Evolutionary conservation across 2,329 filamentous ascomycete genomes (phyloP).

Genomic region (Xylariaceae sp.): DNA sequence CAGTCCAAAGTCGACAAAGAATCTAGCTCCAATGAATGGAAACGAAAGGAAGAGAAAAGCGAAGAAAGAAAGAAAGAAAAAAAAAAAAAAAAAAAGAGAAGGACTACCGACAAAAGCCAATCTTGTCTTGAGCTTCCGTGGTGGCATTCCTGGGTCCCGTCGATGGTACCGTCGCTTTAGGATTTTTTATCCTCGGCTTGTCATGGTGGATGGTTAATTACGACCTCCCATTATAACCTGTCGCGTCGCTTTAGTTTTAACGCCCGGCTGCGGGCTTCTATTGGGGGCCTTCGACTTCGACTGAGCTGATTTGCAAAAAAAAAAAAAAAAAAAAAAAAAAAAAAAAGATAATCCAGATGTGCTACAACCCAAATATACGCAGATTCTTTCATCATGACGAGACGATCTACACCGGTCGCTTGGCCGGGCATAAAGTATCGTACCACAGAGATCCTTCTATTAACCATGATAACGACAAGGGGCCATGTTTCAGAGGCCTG

Average conservation of each 20-base stretch:
- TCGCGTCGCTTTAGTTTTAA: constrained; percentile 2
- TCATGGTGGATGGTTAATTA: not conserved
- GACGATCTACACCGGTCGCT: not conserved
- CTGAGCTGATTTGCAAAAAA: too few relatives aligned
- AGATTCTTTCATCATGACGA: not conserved
- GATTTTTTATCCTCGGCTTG: not conserved
- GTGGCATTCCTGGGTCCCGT: constrained; percentile 10
- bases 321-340: too few relatives aligned
- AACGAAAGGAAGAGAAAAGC: not conserved
- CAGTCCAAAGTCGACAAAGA: not conserved
- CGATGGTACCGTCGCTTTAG: not conserved
- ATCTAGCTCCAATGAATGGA: not conserved
- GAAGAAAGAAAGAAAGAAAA: not conserved
- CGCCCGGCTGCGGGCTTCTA: not conserved
- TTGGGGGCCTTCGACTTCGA: not conserved
- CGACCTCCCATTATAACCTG: not conserved
- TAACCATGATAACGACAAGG: not conserved
- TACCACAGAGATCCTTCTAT: not conserved
- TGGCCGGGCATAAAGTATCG: not conserved
- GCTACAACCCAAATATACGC: not conserved
- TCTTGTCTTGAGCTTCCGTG: not conserved
- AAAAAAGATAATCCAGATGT: not conserved
- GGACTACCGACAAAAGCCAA: not conserved
- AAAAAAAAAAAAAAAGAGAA: not conserved
- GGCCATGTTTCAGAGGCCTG: not conserved